Evolutionary conservation across 1,284 basidiomycete genomes (phyloP).

Genomic region (Ceratobasidium sp.): DNA sequence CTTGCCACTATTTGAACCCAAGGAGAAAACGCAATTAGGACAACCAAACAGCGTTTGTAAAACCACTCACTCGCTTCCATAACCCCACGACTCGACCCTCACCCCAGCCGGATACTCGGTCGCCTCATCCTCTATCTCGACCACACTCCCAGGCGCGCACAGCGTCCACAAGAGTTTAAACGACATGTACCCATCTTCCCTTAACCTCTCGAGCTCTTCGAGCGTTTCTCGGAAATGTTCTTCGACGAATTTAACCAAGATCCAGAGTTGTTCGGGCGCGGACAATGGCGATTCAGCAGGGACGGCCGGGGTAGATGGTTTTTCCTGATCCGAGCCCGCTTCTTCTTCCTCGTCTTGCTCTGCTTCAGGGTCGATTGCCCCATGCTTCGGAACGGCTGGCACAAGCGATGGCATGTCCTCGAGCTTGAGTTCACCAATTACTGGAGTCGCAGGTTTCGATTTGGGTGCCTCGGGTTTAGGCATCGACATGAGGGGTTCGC

Average conservation of each 20-base stretch:
- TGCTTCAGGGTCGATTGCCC: not conserved
- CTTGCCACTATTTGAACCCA: constrained; percentile 1
- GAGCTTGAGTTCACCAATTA: not conserved
- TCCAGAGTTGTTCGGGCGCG: constrained; percentile 16
- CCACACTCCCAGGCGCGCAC: constrained; percentile 16
- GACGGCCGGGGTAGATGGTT: not conserved
- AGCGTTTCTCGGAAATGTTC: constrained; percentile 27
- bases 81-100: constrained; percentile 31
- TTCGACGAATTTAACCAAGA: constrained; percentile 29
- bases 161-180: constrained; percentile 24
- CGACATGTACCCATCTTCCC: constrained; percentile 32
- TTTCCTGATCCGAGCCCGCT: not conserved
- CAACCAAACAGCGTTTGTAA: not conserved
- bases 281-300: not conserved
- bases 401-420: not conserved
- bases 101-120: constrained; percentile 10
- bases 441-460: not conserved
- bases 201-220: constrained; percentile 23
- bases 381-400: not conserved
- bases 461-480: not conserved
- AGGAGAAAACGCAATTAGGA: not conserved
- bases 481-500: not conserved
- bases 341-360: not conserved
- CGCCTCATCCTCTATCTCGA: constrained; percentile 19
- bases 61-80: constrained; percentile 14